phyloP scores from a whole-genome alignment of 371 early-diverging fungal species.

The Mortierella sp. region DNA sequence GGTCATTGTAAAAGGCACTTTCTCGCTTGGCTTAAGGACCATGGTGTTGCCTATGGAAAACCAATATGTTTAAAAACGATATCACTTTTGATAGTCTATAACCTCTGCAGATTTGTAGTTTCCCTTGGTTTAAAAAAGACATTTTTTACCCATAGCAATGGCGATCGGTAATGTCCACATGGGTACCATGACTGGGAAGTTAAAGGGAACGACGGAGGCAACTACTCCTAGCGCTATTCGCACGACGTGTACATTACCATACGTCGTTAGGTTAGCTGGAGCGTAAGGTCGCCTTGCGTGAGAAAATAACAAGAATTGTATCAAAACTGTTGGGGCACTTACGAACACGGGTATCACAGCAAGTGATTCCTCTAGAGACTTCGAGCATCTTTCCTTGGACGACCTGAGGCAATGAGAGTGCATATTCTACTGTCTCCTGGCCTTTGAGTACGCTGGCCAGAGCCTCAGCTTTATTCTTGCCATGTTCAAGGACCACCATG shows the following conservation, averaged over 20 bases:
- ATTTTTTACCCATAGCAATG: slow-evolving; percentile 60
- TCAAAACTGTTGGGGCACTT: slow-evolving; percentile 2
- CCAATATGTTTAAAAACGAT: too few species aligned
- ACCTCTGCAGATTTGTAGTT: too few species aligned
- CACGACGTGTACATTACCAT: neutral
- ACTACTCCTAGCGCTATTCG: slow-evolving; percentile 72
- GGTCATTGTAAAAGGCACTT: slow-evolving; percentile 79
- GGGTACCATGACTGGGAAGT: slow-evolving; percentile 84
- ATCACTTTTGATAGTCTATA: too few species aligned
- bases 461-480: slow-evolving; percentile 68
- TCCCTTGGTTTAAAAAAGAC: neutral
- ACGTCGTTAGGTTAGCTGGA: neutral
- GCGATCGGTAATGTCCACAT: slow-evolving; percentile 81
- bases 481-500: slow-evolving; percentile 78
- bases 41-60: slow-evolving; percentile 68
- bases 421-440: slow-evolving; percentile 73
- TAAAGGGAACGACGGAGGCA: slow-evolving; percentile 78
- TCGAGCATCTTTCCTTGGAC: slow-evolving; percentile 63
- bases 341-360: slow-evolving; percentile 67
- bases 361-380: slow-evolving; percentile 71
- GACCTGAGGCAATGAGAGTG: slow-evolving; percentile 68
- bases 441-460: slow-evolving; percentile 66
- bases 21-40: slow-evolving; percentile 81
- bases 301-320: neutral
- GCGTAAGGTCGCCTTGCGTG: neutral